phyloP scores from a whole-genome alignment of 495 filamentous ascomycete genomes.

The Evansstolkia leycettana region DNA sequence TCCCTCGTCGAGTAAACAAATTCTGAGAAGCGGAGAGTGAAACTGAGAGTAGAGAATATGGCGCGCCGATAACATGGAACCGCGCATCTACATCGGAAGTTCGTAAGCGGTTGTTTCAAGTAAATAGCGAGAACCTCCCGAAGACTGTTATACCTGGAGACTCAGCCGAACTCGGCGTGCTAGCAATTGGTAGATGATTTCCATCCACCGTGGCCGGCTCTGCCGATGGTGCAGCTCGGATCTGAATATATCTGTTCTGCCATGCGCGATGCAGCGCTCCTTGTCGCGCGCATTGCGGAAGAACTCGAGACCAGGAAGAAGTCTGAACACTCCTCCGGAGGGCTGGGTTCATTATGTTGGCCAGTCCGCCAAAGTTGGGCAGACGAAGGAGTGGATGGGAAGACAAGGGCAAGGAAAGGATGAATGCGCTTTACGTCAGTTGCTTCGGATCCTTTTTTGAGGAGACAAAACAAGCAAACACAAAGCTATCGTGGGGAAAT shows the following conservation, averaged over 20 bases:
- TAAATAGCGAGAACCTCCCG: constrained; percentile 1
- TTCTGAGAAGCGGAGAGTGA: constrained; percentile 85
- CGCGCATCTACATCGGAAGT: constrained; percentile 55
- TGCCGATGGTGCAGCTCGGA: constrained; percentile 29
- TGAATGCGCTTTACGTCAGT: constrained; percentile 21
- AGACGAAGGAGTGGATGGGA: constrained; percentile 3
- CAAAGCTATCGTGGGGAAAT: neutral
- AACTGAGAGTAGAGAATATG: constrained; percentile 86
- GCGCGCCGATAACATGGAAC: constrained; percentile 83
- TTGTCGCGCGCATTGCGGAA: constrained; percentile 18
- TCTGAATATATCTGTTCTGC: constrained; percentile 30
- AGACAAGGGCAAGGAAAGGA: constrained; percentile 1
- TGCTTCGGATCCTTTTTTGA: constrained; percentile 2
- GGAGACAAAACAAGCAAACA: constrained; percentile 2
- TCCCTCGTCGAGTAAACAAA: constrained; percentile 82
- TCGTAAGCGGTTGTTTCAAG: neutral
- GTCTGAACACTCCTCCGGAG: constrained; percentile 26
- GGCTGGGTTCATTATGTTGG: constrained; percentile 22
- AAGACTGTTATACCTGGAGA: constrained; percentile 22
- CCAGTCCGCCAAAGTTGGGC: neutral
- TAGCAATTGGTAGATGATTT: constrained; percentile 25
- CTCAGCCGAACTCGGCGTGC: constrained; percentile 25
- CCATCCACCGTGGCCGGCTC: constrained; percentile 24
- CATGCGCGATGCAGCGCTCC: constrained; percentile 10
- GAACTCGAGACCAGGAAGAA: constrained; percentile 26